phyloP scores from a whole-genome alignment of 73 alveolate genomes.

The Uronychia setigera region DNA sequence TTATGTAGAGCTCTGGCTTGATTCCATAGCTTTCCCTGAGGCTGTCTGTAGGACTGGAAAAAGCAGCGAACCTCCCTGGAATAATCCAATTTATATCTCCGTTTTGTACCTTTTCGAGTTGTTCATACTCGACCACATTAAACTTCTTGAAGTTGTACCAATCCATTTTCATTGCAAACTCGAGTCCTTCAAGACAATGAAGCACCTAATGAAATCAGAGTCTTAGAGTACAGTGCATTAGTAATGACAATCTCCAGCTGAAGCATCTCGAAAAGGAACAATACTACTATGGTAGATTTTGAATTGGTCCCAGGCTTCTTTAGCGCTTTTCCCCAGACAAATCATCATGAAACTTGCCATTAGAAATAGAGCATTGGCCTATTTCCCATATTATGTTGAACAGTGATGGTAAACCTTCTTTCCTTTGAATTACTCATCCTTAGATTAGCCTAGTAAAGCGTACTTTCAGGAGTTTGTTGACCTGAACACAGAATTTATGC shows the following conservation, averaged over 20 bases:
- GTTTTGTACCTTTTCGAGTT: constrained; percentile 90
- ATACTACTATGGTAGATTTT: constrained; percentile 25
- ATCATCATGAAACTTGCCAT: constrained; percentile 85
- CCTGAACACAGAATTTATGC: constrained; percentile 69
- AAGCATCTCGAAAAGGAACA: constrained; percentile 70
- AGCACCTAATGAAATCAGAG: constrained; percentile 25
- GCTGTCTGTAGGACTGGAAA: constrained; percentile 68
- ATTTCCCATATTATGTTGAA: constrained; percentile 65
- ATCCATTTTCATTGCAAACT: constrained; percentile 57
- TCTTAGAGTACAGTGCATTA: constrained; percentile 45
- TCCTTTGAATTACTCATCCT: constrained; percentile 57
- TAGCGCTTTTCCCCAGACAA: constrained; percentile 37
- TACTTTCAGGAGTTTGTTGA: constrained; percentile 61
- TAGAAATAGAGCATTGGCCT: constrained; percentile 86
- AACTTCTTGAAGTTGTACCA: constrained; percentile 71
- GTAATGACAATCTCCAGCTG: constrained; percentile 18
- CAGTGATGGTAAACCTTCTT: constrained; percentile 70
- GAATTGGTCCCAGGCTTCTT: constrained; percentile 69
- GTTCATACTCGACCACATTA: constrained; percentile 83
- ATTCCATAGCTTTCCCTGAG: constrained; percentile 53
- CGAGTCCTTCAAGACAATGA: constrained; percentile 78
- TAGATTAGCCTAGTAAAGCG: neutral
- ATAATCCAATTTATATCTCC: constrained; percentile 95
- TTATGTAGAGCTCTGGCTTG: constrained; percentile 52
- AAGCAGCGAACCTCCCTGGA: constrained; percentile 77